Conservation (phyloP, 1,284 basidiomycete species). For the Ustilago loliicola region DNA sequence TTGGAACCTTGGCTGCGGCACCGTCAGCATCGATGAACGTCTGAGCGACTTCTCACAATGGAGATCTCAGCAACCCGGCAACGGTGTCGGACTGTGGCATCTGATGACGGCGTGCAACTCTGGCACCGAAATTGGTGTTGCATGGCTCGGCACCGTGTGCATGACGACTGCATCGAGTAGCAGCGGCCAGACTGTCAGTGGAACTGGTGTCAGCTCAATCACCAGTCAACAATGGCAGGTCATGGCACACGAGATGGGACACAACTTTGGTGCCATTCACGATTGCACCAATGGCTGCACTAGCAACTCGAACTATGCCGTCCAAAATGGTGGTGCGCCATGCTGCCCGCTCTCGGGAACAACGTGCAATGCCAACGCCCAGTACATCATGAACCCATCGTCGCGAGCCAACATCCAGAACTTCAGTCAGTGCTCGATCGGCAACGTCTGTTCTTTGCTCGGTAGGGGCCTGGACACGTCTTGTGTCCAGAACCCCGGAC, state of each 20-base stretch:
- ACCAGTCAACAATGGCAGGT: slow-evolving; percentile 78
- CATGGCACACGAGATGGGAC: slow-evolving; percentile 86
- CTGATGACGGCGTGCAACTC: slow-evolving; percentile 88
- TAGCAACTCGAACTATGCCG: slow-evolving; percentile 67
- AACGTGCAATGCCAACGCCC: slow-evolving; percentile 77
- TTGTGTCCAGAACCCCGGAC: slow-evolving; percentile 60
- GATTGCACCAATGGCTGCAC: slow-evolving; percentile 77
- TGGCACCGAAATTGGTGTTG: slow-evolving; percentile 87
- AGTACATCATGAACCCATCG: slow-evolving; percentile 55
- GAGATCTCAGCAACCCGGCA: slow-evolving; percentile 80
- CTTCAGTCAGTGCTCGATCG: slow-evolving; percentile 77
- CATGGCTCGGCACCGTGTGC: slow-evolving; percentile 75
- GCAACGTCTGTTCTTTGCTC: slow-evolving; percentile 80
- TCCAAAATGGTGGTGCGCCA: slow-evolving; percentile 53
- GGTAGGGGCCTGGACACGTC: slow-evolving; percentile 70
- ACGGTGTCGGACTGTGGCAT: slow-evolving; percentile 87
- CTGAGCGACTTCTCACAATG: slow-evolving; percentile 86
- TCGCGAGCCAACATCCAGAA: slow-evolving; percentile 54
- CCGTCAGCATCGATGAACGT: slow-evolving; percentile 76
- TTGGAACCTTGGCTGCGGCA: slow-evolving; percentile 67
- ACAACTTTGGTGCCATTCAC: slow-evolving; percentile 90
- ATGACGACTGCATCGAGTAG: slow-evolving; percentile 72
- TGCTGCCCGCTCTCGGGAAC: slow-evolving; percentile 81
- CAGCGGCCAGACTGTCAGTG: slow-evolving; percentile 77
- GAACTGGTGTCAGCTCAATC: slow-evolving; percentile 85